These are phyloP conservation scores for Pontederia crassipes DNA, from an alignment of 176 grass and related monocot species.

Conservation along the genomic window DNA sequence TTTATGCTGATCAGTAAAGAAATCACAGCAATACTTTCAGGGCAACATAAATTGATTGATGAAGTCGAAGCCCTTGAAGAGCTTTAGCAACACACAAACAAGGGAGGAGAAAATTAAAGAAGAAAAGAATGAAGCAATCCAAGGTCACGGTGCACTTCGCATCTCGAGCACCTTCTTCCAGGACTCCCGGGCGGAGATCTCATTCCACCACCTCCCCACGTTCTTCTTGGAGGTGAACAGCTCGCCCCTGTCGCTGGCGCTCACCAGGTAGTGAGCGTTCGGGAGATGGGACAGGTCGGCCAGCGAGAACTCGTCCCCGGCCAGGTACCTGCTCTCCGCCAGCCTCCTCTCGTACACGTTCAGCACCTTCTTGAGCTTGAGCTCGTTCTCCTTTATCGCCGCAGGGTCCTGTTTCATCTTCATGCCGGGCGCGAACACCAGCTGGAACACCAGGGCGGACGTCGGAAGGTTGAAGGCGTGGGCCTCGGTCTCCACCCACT, in stretches of 20 bases:
- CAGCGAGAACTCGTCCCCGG: constrained; percentile 19
- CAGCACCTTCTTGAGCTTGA: constrained; percentile 5
- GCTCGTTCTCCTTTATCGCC: background rate
- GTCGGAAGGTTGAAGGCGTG: constrained; percentile 5
- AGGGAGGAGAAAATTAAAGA: too few species aligned
- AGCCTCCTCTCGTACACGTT: constrained; percentile 14
- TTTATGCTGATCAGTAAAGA: too few species aligned
- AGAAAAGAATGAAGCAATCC: background rate
- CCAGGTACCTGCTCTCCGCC: constrained; percentile 5
- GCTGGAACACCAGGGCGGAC: constrained; percentile 9
- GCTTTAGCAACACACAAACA: background rate
- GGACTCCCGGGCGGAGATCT: constrained; percentile 7
- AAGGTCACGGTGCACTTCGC: background rate
- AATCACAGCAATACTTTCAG: too few species aligned
- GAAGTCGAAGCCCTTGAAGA: too few species aligned
- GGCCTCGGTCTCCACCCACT: constrained; percentile 14
- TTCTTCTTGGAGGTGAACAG: constrained; percentile 10
- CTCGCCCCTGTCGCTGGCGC: background rate
- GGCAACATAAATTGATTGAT: too few species aligned
- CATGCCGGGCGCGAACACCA: background rate
- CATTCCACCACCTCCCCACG: constrained; percentile 17
- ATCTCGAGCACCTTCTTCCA: constrained; percentile 16
- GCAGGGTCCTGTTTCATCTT: constrained; percentile 2
- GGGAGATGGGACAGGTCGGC: constrained; percentile 22
- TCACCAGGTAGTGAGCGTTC: constrained; percentile 13